A percentile compares a stretch with the other conserved stretches of the same genome.
phyloP scores from a whole-genome alignment of 495 filamentous ascomycete species.

The Aspergillus funiculosus region DNA sequence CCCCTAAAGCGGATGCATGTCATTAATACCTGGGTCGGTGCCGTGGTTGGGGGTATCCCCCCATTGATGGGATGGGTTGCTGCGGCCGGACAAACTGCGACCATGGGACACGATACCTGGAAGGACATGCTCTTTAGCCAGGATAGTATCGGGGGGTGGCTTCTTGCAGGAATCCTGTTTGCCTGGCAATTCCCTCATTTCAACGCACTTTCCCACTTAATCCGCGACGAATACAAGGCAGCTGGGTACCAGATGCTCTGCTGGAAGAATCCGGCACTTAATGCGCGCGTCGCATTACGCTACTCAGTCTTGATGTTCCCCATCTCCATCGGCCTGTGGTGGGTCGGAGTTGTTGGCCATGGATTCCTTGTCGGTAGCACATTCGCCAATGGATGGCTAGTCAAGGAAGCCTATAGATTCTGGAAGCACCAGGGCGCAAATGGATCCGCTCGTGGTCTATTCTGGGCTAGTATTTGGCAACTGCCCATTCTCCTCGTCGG shows the following conservation, averaged over 20 bases:
- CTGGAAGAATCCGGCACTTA: slow-evolving; percentile 80
- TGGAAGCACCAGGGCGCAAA: slow-evolving; percentile 71
- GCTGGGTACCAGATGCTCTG: slow-evolving; percentile 88
- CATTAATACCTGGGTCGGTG: slow-evolving; percentile 92
- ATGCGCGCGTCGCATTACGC: slow-evolving; percentile 77
- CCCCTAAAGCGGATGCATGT: slow-evolving; percentile 83
- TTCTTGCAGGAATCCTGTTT: slow-evolving; percentile 77
- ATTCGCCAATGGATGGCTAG: slow-evolving; percentile 82
- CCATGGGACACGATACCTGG: slow-evolving; percentile 63
- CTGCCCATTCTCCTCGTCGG: slow-evolving; percentile 84
- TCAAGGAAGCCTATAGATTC: slow-evolving; percentile 73
- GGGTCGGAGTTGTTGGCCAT: slow-evolving; percentile 76
- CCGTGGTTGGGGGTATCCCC: slow-evolving; percentile 86
- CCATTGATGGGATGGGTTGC: slow-evolving; percentile 98
- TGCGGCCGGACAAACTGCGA: slow-evolving; percentile 79
- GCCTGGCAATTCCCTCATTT: slow-evolving; percentile 99
- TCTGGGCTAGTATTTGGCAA: slow-evolving; percentile 99
- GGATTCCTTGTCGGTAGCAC: slow-evolving; percentile 76
- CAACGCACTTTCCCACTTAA: slow-evolving; percentile 81
- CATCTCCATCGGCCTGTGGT: slow-evolving; percentile 77
- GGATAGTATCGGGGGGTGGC: slow-evolving; percentile 76
- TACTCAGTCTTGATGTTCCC: slow-evolving; percentile 88
- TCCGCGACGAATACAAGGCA: slow-evolving; percentile 80
- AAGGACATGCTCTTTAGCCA: slow-evolving; percentile 70
- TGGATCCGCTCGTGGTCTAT: slow-evolving; percentile 77